Evolutionary conservation across 2,329 filamentous ascomycete species (phyloP).

Genomic region (Aureobasidium namibiae): DNA sequence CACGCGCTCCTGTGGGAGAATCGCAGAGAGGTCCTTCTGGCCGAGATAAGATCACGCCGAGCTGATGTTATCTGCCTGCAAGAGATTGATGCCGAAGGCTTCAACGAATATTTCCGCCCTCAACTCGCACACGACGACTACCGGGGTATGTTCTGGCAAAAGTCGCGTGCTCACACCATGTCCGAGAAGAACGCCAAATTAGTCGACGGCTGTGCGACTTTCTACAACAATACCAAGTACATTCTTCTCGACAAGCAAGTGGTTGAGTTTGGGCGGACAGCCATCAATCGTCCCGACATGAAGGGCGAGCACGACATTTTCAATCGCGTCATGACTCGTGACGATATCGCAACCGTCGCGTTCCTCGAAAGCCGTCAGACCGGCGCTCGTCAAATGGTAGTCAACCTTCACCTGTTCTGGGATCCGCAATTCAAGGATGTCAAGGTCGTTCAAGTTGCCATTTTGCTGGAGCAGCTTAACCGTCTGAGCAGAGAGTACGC

Average conservation of each 20-base stretch:
- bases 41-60: conserved; percentile 69
- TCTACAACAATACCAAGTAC: conserved; percentile 85
- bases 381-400: conserved; percentile 84
- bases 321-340: conserved; percentile 96
- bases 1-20: conserved; percentile 80
- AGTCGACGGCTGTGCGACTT: conserved; percentile 95
- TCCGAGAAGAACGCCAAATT: conserved; percentile 74
- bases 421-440: conserved; percentile 85
- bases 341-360: conserved; percentile 87
- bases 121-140: conserved; percentile 80
- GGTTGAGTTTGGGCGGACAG: conserved; percentile 83
- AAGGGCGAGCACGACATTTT: conserved; percentile 97
- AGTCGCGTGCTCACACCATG: conserved; percentile 86
- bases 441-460: conserved; percentile 92
- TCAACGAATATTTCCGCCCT: conserved; percentile 85
- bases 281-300: conserved; percentile 92
- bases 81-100: conserved; percentile 86
- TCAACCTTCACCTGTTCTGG: conserved; percentile 93
- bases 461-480: conserved; percentile 84
- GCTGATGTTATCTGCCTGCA: conserved; percentile 90
- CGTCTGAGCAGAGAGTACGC: conserved; percentile 81
- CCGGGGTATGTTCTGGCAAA: conserved; percentile 88
- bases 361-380: conserved; percentile 90
- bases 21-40: conserved; percentile 71
- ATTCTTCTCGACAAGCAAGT: conserved; percentile 89